Evolutionary conservation across 371 early-diverging fungal genomes (phyloP).

Genomic region (Choanephora cucurbitarum): DNA sequence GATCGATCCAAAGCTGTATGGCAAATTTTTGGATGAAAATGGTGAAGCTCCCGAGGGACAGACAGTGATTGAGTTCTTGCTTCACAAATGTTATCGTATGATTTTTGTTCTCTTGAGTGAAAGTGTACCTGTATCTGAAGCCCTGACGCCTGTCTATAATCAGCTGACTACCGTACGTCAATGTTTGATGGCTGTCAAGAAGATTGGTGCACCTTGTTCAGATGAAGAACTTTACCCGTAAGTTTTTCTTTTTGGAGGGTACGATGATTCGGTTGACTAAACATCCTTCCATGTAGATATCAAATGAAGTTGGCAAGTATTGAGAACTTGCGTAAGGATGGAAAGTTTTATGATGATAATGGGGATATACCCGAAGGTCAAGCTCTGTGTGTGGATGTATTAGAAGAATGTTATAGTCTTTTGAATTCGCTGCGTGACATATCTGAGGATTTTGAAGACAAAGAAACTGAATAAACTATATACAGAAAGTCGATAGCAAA

Average conservation of each 20-base stretch:
- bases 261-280: too few species aligned
- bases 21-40: constrained; percentile 64
- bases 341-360: constrained; percentile 82
- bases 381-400: constrained; percentile 74
- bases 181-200: constrained; percentile 76
- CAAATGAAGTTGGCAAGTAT: constrained; percentile 85
- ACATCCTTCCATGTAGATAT: too few species aligned
- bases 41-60: constrained; percentile 67
- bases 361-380: constrained; percentile 83
- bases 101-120: constrained; percentile 77
- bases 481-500: too few species aligned
- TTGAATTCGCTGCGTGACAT: constrained; percentile 66
- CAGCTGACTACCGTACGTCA: constrained; percentile 82
- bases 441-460: background rate
- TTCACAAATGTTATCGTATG: constrained; percentile 86
- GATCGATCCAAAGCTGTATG: constrained; percentile 20
- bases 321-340: constrained; percentile 78
- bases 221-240: constrained; percentile 50
- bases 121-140: constrained; percentile 82
- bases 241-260: constrained; percentile 7
- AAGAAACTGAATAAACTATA: too few species aligned
- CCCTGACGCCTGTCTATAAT: constrained; percentile 80
- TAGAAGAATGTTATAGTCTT: constrained; percentile 84
- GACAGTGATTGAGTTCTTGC: constrained; percentile 71
- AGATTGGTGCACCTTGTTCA: constrained; percentile 76